Base-by-base conservation (phyloP, 1,284 basidiomycete species). In the Coniferiporia weirii region DNA sequence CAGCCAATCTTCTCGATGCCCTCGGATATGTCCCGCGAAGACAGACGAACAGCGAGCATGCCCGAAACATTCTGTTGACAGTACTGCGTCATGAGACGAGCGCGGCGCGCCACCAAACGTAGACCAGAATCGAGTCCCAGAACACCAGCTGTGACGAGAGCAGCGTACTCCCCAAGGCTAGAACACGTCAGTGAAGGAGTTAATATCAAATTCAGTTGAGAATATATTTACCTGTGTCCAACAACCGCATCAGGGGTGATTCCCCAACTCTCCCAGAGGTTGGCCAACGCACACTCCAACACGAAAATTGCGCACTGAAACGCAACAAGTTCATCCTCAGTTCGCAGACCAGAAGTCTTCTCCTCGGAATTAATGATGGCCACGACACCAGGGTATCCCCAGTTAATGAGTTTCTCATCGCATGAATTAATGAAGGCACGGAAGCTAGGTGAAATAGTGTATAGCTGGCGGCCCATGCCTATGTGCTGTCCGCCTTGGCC, bases 121-220 rank as follows among this genome's bases (percentile, higher is more conserved):
- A 89, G 73, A 1, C 82, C 85, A 19, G 78, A 79, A 61, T 80
- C 73, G 17, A 87, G 68, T 0, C 73, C 72, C 13, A 89, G 64
- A 1, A 87, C 81, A 0, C 74, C 77, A 0, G 85, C 81, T 17
- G 76, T 70, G 6, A 82, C 82, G 45, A 89, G 74, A 3, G 85
- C 85, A 1, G 81, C 82, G 60, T 87, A 89, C 71, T 89, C 87
- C 48, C 87, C 87, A 36, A 88, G 75, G 66, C 85, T 87, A 62
- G 10, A 34, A 27, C 27, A 5, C 27, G 27, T 27, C 5, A 27
- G 27, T 27, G 5, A 8, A 46, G 54, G 36, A 61, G 63, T 27
- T 20, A 3, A 46, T 2, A 46, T 48, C 15, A 51, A 44, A 38
- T 47, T 20, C 35, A 56, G 36, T 58, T 43, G 59, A n/a, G 12